A percentile compares a stretch with the other conserved stretches of the same genome.
These are phyloP conservation scores for Boletellus deceptivus DNA, from an alignment of 1,284 basidiomycete genomes.

Conservation along the genomic window DNA sequence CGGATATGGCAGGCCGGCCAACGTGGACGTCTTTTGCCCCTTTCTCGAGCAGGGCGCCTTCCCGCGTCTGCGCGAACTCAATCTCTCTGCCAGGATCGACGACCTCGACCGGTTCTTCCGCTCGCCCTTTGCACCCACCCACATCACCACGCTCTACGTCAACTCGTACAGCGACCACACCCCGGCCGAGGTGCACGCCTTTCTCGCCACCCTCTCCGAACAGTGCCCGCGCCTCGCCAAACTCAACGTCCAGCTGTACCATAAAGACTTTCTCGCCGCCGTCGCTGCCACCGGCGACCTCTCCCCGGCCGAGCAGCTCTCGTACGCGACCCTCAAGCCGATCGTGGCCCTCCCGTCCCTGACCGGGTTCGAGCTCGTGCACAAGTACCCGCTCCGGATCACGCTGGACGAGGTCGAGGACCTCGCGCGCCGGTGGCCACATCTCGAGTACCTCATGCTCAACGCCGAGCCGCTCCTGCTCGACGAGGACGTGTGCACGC, in stretches of 20 bases:
- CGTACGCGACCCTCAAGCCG: slow-evolving; percentile 48
- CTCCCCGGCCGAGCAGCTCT: slow-evolving; percentile 36
- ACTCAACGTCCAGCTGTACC: slow-evolving; percentile 40
- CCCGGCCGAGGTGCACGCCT: slow-evolving; percentile 39
- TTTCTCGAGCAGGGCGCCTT: slow-evolving; percentile 49
- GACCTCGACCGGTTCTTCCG: slow-evolving; percentile 48
- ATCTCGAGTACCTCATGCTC: slow-evolving; percentile 46
- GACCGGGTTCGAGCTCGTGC: slow-evolving; percentile 48
- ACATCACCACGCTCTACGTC: slow-evolving; percentile 51
- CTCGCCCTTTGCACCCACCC: slow-evolving; percentile 43
- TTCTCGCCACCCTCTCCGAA: slow-evolving; percentile 45
- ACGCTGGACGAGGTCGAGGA: slow-evolving; percentile 47
- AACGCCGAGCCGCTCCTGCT: slow-evolving; percentile 51
- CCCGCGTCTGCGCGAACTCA: slow-evolving; percentile 52
- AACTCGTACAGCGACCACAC: slow-evolving; percentile 45
- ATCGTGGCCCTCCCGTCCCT: slow-evolving; percentile 46
- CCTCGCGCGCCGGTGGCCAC: slow-evolving; percentile 50
- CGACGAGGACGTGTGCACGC: slow-evolving; percentile 28
- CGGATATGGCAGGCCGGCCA: slow-evolving; percentile 41
- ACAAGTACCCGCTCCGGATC: slow-evolving; percentile 50
- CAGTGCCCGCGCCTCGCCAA: slow-evolving; percentile 45
- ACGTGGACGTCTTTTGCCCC: slow-evolving; percentile 45
- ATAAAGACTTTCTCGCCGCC: slow-evolving; percentile 14
- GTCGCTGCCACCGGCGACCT: slow-evolving; percentile 1
- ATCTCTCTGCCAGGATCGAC: slow-evolving; percentile 41